Conservation (phyloP, 2,329 filamentous ascomycete genomes). For the Sporothrix dimorphospora region DNA sequence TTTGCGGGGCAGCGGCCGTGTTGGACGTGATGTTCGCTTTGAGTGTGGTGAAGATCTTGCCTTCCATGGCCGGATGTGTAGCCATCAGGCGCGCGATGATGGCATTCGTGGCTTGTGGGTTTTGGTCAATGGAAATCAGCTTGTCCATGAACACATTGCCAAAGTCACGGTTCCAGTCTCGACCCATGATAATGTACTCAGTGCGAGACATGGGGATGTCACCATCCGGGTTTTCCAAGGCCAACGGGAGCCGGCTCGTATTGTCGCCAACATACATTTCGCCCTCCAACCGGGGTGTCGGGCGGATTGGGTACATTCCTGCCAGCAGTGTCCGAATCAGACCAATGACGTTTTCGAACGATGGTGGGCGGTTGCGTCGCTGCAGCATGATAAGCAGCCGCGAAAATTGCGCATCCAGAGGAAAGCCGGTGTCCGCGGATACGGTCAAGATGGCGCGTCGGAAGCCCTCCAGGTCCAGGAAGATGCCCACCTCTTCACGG, state of each 20-base stretch:
- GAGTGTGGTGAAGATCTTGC: conserved; percentile 57
- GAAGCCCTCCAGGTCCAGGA: conserved; percentile 66
- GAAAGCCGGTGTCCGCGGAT: conserved; percentile 58
- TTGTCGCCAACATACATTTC: conserved; percentile 46
- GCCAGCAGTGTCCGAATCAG: conserved; percentile 52
- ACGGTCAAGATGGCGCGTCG: conserved; percentile 62
- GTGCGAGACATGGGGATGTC: conserved; percentile 34
- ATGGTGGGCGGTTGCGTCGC: conserved; percentile 57
- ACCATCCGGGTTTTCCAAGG: conserved; percentile 30
- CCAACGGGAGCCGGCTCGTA: conserved; percentile 20
- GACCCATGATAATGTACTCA: conserved; percentile 33
- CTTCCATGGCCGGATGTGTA: conserved; percentile 55
- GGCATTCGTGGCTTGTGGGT: conserved; percentile 51
- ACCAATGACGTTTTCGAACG: conserved; percentile 57
- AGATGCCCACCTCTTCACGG: conserved; percentile 56
- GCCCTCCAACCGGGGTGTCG: conserved; percentile 35
- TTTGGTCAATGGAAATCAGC: conserved; percentile 65
- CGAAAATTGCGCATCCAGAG: conserved; percentile 58
- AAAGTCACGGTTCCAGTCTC: conserved; percentile 34
- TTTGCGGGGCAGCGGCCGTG: conserved; percentile 50
- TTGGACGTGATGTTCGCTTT: conserved; percentile 57
- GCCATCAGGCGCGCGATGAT: conserved; percentile 63
- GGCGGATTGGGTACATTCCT: conserved; percentile 40
- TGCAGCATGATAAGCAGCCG: conserved; percentile 57
- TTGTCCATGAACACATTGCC: conserved; percentile 66